phyloP scores from a whole-genome alignment of 257 asterid species.

The Handroanthus guayacan region DNA sequence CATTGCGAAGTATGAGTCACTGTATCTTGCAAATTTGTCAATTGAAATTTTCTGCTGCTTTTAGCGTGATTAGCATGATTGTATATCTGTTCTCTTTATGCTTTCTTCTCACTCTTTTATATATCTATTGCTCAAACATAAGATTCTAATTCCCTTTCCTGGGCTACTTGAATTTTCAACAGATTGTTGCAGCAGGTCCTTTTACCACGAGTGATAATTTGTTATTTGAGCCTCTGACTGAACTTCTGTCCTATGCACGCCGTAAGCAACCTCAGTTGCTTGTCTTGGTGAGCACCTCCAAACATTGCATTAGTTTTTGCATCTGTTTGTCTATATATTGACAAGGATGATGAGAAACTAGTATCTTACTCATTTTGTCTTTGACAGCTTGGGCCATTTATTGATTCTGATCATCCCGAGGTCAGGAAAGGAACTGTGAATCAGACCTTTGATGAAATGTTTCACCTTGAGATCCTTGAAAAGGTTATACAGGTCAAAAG shows the following conservation, averaged over 20 bases:
- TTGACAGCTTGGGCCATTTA: slow-evolving; percentile 86
- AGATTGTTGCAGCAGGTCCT: slow-evolving; percentile 98
- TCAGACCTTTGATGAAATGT: slow-evolving; percentile 78
- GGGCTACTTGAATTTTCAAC: slow-evolving; percentile 40
- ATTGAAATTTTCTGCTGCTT: background rate
- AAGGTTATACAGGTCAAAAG: slow-evolving; percentile 58
- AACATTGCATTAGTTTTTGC: slow-evolving; percentile 14
- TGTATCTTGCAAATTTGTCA: slow-evolving; percentile 14
- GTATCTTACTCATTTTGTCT: slow-evolving; percentile 43
- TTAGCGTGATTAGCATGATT: slow-evolving; percentile 4
- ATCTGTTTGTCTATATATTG: slow-evolving; percentile 25
- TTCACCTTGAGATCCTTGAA: slow-evolving; percentile 76
- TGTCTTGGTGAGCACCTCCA: slow-evolving; percentile 63
- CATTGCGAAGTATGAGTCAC: slow-evolving; percentile 5
- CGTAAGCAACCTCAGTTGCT: slow-evolving; percentile 95
- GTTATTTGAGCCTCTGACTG: slow-evolving; percentile 84
- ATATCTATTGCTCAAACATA: slow-evolving; percentile 27
- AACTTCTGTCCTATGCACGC: slow-evolving; percentile 87
- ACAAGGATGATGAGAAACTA: slow-evolving; percentile 22
- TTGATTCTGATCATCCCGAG: slow-evolving; percentile 94
- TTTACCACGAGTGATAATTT: slow-evolving; percentile 87
- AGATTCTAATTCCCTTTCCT: slow-evolving; percentile 31
- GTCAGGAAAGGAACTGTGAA: slow-evolving; percentile 68
- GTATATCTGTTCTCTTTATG: slow-evolving; percentile 21
- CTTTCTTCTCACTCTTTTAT: slow-evolving; percentile 22